A percentile compares a stretch with the other conserved stretches of the same genome.
Evolutionary conservation across 1,284 basidiomycete species (phyloP).

Genomic region (Spongispora temasekensis): DNA sequence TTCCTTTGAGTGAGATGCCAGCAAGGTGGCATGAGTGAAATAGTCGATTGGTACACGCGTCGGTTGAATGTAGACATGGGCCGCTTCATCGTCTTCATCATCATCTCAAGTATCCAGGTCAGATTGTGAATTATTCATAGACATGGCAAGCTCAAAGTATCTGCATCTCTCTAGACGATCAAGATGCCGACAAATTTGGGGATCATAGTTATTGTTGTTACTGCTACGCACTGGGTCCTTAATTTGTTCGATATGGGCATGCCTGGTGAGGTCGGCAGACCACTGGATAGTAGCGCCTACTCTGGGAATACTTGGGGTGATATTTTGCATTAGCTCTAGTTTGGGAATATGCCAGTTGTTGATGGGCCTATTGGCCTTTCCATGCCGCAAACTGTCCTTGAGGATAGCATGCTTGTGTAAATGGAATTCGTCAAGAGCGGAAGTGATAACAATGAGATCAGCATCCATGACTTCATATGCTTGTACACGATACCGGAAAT

Average conservation of each 20-base stretch:
- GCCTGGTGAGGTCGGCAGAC: background rate
- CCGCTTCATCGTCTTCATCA: background rate
- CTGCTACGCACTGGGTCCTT: background rate
- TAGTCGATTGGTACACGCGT: background rate
- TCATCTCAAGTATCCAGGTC: background rate
- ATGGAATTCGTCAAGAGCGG: background rate
- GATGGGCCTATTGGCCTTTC: background rate
- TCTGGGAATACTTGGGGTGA: background rate
- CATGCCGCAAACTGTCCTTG: background rate
- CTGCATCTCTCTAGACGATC: background rate
- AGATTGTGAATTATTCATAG: background rate
- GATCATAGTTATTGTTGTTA: background rate
- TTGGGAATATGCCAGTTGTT: background rate
- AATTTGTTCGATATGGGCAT: background rate
- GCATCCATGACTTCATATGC: background rate
- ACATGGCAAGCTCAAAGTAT: background rate
- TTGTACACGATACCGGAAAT: background rate
- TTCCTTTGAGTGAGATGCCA: background rate
- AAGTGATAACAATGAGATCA: background rate
- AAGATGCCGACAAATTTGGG: background rate
- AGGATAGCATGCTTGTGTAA: background rate
- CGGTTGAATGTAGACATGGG: background rate
- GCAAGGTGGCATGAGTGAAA: background rate
- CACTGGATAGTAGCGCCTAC: background rate
- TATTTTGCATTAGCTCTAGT: background rate